phyloP scores from a whole-genome alignment of 805 yeast genomes.

The Cyberlindnera lachancei region DNA sequence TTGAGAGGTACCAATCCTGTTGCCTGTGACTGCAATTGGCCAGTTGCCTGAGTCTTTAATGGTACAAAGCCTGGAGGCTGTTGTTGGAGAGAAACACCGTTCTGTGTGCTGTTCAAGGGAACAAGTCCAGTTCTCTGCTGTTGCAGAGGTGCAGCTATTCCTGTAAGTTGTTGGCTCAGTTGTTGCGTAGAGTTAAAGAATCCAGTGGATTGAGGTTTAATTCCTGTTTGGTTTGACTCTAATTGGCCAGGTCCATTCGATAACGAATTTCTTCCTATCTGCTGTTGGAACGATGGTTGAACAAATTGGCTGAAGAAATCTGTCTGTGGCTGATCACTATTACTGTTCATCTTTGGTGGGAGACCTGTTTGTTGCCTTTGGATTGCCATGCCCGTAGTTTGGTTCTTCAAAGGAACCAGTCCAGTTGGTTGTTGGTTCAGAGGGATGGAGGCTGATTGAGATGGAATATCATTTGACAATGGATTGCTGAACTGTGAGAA shows the following conservation, averaged over 20 bases:
- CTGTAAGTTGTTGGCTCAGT: conserved; percentile 9
- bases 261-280: too few relatives aligned
- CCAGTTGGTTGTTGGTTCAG: conserved; percentile 10
- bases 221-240: background rate
- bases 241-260: too few relatives aligned
- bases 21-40: background rate
- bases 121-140: too few relatives aligned
- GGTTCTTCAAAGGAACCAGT: conserved; percentile 6
- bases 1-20: background rate
- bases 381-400: conserved; percentile 10
- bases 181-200: too few relatives aligned
- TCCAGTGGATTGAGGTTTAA: background rate
- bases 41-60: background rate
- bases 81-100: too few relatives aligned
- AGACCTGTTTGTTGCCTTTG: conserved; percentile 63
- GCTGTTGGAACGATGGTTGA: background rate
- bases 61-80: conserved; percentile 1
- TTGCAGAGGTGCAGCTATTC: conserved; percentile 1
- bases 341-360: too few relatives aligned
- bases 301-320: too few relatives aligned
- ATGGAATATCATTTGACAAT: conserved; percentile 2
- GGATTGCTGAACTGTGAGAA: conserved; percentile 22
- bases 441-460: background rate
- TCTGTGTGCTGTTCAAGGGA: too few relatives aligned
- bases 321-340: too few relatives aligned